phyloP scores from a whole-genome alignment of 2,329 filamentous ascomycete genomes.

The Venturia pyrina region DNA sequence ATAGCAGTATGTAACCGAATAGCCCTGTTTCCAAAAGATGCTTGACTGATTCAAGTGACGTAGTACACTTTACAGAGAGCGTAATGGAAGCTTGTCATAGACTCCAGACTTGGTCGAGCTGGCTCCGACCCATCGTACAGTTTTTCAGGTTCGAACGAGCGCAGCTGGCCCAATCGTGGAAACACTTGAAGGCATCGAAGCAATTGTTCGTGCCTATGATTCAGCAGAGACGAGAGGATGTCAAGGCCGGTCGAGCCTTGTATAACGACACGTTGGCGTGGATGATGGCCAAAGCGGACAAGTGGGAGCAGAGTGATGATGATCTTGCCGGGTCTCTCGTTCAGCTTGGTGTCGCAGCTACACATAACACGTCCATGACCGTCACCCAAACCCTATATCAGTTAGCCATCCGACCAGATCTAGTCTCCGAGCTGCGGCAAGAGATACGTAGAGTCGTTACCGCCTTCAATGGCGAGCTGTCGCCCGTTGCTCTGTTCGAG shows the following conservation, averaged over 20 bases:
- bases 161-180: too few relatives aligned
- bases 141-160: too few relatives aligned
- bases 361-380: slow-evolving; percentile 17
- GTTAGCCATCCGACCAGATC: slow-evolving; percentile 17
- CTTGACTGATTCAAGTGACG: too few relatives aligned
- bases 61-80: too few relatives aligned
- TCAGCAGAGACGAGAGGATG: neutral
- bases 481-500: slow-evolving; percentile 14
- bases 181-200: slow-evolving; percentile 18
- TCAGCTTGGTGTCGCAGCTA: slow-evolving; percentile 13
- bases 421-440: slow-evolving; percentile 16
- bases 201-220: slow-evolving; percentile 15
- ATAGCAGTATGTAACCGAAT: slow-evolving; percentile 23
- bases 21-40: slow-evolving; percentile 21
- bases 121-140: slow-evolving; percentile 18
- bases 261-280: slow-evolving; percentile 23
- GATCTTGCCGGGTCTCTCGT: slow-evolving; percentile 15
- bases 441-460: slow-evolving; percentile 15
- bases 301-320: slow-evolving; percentile 15
- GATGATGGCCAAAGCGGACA: slow-evolving; percentile 21
- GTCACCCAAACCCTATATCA: slow-evolving; percentile 19
- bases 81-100: slow-evolving; percentile 11
- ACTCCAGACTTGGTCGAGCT: slow-evolving; percentile 21
- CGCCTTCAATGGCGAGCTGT: slow-evolving; percentile 14
- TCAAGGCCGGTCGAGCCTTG: neutral